Percentiles rank a stretch among this genome's conserved stretches.
These are phyloP conservation scores for Platanus orientalis DNA, from an alignment of 164 flowering plant species.

Conservation along the genomic window DNA sequence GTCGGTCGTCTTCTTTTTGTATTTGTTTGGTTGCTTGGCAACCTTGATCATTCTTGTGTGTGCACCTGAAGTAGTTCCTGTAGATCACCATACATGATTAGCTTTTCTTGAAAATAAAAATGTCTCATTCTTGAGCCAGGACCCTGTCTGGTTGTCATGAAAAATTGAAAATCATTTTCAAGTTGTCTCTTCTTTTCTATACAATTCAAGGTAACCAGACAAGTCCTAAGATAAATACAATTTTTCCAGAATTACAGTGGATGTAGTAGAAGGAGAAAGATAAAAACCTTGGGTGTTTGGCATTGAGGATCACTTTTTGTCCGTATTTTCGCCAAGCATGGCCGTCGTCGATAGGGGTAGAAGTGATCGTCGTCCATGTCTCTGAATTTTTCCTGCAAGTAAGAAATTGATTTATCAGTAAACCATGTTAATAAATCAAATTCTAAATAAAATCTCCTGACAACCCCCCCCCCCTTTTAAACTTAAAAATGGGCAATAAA, in stretches of 20 bases:
- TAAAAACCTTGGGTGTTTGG: conserved; percentile 50
- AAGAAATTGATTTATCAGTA: background rate
- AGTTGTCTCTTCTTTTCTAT: too few relatives aligned
- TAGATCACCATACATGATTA: background rate
- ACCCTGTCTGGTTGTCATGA: too few relatives aligned
- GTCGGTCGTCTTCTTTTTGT: conserved; percentile 28
- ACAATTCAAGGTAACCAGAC: too few relatives aligned
- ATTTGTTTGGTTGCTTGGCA: conserved; percentile 39
- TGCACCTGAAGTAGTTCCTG: conserved; percentile 53
- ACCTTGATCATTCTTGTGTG: conserved; percentile 39
- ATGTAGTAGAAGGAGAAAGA: too few relatives aligned
- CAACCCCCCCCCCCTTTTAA: too few relatives aligned
- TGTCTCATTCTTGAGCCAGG: too few relatives aligned
- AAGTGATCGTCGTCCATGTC: conserved; percentile 6
- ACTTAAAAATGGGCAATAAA: too few relatives aligned
- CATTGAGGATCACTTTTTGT: conserved; percentile 54
- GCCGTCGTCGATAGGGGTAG: conserved; percentile 35
- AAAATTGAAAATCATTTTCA: too few relatives aligned
- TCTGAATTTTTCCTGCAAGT: conserved; percentile 12
- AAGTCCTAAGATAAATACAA: too few relatives aligned
- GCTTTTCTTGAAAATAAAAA: too few relatives aligned
- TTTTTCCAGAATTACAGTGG: too few relatives aligned
- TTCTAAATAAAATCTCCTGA: background rate
- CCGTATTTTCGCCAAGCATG: conserved; percentile 74
- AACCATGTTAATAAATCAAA: background rate